These are phyloP conservation scores for Exophiala oligosperma DNA, from an alignment of 2,329 filamentous ascomycete species.

Conservation along the genomic window DNA sequence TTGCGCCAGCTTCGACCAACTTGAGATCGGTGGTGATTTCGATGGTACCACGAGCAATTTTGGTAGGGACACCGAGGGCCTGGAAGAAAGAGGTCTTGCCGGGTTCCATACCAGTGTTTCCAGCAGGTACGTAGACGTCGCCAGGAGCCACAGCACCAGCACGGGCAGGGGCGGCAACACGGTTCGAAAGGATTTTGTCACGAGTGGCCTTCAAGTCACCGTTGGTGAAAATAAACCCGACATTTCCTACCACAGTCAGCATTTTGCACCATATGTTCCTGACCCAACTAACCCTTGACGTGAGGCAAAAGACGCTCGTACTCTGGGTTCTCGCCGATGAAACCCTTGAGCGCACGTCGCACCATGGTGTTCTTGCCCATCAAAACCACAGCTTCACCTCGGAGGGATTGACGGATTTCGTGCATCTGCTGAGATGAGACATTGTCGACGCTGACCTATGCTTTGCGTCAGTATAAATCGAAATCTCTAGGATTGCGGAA, in stretches of 20 bases:
- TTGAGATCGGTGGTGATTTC: slow-evolving; percentile 98
- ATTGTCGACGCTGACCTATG: slow-evolving; percentile 72
- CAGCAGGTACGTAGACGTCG: slow-evolving; percentile 94
- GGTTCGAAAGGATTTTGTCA: slow-evolving; percentile 94
- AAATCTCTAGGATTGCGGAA: neutral
- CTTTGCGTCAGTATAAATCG: slow-evolving; percentile 9
- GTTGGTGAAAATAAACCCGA: slow-evolving; percentile 99
- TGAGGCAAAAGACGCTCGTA: slow-evolving; percentile 96
- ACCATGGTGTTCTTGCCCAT: slow-evolving; percentile 99
- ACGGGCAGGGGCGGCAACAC: slow-evolving; percentile 95
- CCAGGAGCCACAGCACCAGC: slow-evolving; percentile 91
- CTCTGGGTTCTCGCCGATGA: slow-evolving; percentile 86
- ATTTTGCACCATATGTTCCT: slow-evolving; percentile 6
- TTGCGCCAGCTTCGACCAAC: slow-evolving; percentile 88
- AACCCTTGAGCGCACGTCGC: slow-evolving; percentile 95
- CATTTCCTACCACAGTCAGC: slow-evolving; percentile 63
- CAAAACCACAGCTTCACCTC: slow-evolving; percentile 88
- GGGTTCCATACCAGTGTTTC: slow-evolving; percentile 99
- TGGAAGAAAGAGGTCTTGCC: slow-evolving; percentile 99
- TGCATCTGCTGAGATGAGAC: slow-evolving; percentile 99
- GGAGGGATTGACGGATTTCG: slow-evolving; percentile 94
- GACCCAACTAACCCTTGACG: slow-evolving; percentile 67
- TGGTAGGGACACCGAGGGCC: slow-evolving; percentile 99
- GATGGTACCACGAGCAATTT: slow-evolving; percentile 99
- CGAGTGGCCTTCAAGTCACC: slow-evolving; percentile 86